Percentiles rank a stretch among this genome's conserved stretches.
phyloP scores from a whole-genome alignment of 805 yeast species.

The Candida taoyuanica region DNA sequence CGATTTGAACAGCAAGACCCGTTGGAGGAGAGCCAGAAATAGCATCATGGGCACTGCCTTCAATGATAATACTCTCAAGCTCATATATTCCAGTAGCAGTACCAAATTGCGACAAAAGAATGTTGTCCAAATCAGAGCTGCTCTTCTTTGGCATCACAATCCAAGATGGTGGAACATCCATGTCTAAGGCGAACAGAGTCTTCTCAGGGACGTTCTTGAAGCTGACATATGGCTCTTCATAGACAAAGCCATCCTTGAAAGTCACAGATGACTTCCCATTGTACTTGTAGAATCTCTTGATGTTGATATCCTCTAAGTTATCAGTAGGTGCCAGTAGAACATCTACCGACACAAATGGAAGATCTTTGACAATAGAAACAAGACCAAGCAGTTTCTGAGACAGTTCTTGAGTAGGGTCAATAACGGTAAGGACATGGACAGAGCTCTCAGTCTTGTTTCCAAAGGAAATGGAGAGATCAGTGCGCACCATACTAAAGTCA shows the following conservation, averaged over 20 bases:
- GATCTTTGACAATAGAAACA: constrained; percentile 35
- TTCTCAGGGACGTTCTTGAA: constrained; percentile 50
- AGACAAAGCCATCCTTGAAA: constrained; percentile 28
- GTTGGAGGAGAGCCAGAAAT: constrained; percentile 20
- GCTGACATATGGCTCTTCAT: constrained; percentile 26
- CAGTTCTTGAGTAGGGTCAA: constrained; percentile 69
- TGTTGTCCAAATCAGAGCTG: constrained; percentile 58
- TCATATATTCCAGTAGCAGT: constrained; percentile 43
- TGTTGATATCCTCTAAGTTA: constrained; percentile 37
- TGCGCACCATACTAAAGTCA: constrained; percentile 35
- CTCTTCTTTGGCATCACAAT: constrained; percentile 49
- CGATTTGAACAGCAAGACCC: constrained; percentile 22
- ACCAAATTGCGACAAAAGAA: constrained; percentile 37
- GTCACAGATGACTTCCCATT: constrained; percentile 32
- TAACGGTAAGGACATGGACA: constrained; percentile 52
- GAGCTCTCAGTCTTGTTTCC: constrained; percentile 28
- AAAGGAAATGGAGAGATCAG: constrained; percentile 21
- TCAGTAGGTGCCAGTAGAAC: constrained; percentile 56
- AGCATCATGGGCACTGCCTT: constrained; percentile 60
- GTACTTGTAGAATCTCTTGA: constrained; percentile 57
- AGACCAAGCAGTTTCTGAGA: constrained; percentile 61
- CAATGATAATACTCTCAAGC: constrained; percentile 54
- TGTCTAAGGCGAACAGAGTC: constrained; percentile 47
- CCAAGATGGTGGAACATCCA: constrained; percentile 68
- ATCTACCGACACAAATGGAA: constrained; percentile 48